Percentiles rank a stretch among this genome's conserved stretches.
Conservation (phyloP, 208 protist species). For the Phytomonas sp. region DNA sequence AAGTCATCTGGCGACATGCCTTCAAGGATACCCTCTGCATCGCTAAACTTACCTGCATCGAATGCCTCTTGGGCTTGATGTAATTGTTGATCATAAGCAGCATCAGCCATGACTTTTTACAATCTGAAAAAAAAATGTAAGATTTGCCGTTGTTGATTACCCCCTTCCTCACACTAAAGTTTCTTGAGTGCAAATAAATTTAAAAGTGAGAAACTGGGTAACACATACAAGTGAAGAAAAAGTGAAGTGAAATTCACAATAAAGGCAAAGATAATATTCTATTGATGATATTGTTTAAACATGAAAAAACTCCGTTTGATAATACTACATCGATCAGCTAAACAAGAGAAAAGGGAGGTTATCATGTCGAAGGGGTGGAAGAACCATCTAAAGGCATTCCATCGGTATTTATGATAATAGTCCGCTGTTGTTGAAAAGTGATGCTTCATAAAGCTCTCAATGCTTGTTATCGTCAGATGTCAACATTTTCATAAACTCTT, state of each 20-base stretch:
- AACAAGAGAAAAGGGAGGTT: conserved; percentile 5
- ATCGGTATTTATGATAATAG: neutral
- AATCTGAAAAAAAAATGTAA: conserved; percentile 2
- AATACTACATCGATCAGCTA: conserved; percentile 1
- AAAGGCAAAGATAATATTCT: conserved; percentile 2
- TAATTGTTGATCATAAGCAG: conserved; percentile 11
- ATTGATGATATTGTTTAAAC: conserved; percentile 5
- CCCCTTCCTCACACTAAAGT: neutral
- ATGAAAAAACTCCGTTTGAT: neutral
- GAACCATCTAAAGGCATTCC: neutral
- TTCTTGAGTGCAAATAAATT: neutral
- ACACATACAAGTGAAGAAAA: conserved; percentile 1
- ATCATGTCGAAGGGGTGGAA: neutral
- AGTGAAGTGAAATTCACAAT: conserved; percentile 4
- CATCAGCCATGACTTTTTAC: neutral
- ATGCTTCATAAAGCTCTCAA: conserved; percentile 7
- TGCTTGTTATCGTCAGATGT: conserved; percentile 21
- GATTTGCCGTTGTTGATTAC: neutral
- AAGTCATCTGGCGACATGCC: conserved; percentile 60
- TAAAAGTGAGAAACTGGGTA: neutral
- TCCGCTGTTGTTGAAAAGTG: neutral
- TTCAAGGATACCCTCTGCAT: conserved; percentile 52
- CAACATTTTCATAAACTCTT: conserved; percentile 95
- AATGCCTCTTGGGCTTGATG: conserved; percentile 52
- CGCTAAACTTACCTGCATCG: conserved; percentile 52